These are phyloP conservation scores for Cryptococcus sp. DNA, from an alignment of 1,284 basidiomycete genomes.

Conservation along the genomic window DNA sequence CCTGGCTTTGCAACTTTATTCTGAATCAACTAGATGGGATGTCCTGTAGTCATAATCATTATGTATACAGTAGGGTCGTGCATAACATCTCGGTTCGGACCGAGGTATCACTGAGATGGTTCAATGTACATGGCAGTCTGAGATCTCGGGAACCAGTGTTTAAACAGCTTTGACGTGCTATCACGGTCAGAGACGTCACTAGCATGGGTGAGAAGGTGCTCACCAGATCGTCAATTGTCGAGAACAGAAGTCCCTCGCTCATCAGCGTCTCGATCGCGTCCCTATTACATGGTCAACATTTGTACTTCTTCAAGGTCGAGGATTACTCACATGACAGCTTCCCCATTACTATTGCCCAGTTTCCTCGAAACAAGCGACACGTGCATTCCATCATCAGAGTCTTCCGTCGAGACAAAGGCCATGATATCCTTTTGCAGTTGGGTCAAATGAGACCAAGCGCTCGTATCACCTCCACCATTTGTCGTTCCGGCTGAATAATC, in stretches of 20 bases:
- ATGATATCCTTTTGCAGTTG: conserved; percentile 63
- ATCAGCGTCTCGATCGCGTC: conserved; percentile 64
- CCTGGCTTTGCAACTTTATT: conserved; percentile 25
- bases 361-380: conserved; percentile 56
- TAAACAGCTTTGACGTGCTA: conserved; percentile 32
- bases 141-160: background rate
- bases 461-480: conserved; percentile 10
- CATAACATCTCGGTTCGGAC: no score
- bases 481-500: conserved; percentile 33
- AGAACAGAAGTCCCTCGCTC: conserved; percentile 63
- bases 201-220: conserved; percentile 10
- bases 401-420: conserved; percentile 53
- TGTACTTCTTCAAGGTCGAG: background rate
- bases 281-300: conserved; percentile 38
- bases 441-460: conserved; percentile 56
- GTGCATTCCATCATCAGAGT: conserved; percentile 57
- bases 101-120: no score
- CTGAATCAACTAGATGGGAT: background rate
- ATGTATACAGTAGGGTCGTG: no score
- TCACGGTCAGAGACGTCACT: background rate
- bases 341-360: conserved; percentile 23
- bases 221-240: conserved; percentile 60
- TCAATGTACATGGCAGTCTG: no score
- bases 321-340: conserved; percentile 48
- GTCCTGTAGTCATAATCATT: background rate